Conservation (phyloP, 176 grass and related monocot genomes). For the Themeda triandra region DNA sequence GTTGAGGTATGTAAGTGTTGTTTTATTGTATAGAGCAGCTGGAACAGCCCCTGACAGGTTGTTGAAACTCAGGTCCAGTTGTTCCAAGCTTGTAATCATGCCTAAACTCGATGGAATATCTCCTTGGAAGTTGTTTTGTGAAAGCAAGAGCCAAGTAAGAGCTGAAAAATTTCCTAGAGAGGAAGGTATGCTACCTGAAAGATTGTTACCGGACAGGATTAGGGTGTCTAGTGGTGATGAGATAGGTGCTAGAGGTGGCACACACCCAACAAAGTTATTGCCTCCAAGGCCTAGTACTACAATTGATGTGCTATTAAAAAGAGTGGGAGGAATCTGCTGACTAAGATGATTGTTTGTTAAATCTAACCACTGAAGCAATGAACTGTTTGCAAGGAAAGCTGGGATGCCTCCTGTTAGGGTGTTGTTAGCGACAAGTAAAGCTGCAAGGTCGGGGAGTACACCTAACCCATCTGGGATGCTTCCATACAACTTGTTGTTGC, state of each 20-base stretch:
- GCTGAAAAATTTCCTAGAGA: conserved; percentile 32
- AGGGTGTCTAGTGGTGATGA: background rate
- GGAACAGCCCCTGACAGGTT: conserved; percentile 42
- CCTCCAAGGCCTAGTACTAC: background rate
- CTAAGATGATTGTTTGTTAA: conserved; percentile 17
- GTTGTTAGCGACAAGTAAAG: background rate
- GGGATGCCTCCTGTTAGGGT: conserved; percentile 33
- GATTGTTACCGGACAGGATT: conserved; percentile 1
- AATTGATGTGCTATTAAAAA: conserved; percentile 13
- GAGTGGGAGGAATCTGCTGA: conserved; percentile 1
- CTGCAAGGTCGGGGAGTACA: background rate
- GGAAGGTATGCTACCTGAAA: conserved; percentile 34
- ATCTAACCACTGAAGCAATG: background rate
- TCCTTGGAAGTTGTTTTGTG: conserved; percentile 2
- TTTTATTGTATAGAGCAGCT: conserved; percentile 31
- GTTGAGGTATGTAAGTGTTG: background rate
- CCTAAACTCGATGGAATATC: background rate
- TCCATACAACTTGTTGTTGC: background rate
- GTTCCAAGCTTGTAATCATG: background rate
- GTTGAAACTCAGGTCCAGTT: conserved; percentile 28
- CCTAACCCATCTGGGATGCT: conserved; percentile 11
- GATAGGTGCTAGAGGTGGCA: background rate
- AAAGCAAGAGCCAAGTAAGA: conserved; percentile 22
- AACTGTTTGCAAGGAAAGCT: background rate
- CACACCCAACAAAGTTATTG: conserved; percentile 13